phyloP scores from a whole-genome alignment of 2,329 filamentous ascomycete genomes.

The Huntiella moniliformis region DNA sequence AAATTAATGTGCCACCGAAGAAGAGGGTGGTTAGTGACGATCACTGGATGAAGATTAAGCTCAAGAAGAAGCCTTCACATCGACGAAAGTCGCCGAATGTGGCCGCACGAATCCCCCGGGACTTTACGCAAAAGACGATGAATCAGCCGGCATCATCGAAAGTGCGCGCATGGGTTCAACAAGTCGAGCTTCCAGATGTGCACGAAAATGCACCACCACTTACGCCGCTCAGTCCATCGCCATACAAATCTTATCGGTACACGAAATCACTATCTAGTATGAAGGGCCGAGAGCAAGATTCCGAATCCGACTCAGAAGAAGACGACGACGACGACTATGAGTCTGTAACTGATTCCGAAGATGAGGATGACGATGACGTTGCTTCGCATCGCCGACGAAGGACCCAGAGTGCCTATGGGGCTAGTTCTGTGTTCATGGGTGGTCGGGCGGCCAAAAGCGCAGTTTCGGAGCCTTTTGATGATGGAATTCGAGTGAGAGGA shows the following conservation, averaged over 20 bases:
- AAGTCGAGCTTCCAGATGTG: conserved; percentile 31
- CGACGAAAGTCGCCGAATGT: conserved; percentile 15
- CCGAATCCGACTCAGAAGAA: not conserved
- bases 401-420: conserved; percentile 3
- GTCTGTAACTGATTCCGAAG: not conserved
- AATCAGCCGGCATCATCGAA: conserved; percentile 40
- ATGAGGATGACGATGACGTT: not conserved
- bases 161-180: conserved; percentile 42
- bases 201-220: not conserved
- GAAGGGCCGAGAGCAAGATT: conserved; percentile 5
- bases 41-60: conserved; percentile 56
- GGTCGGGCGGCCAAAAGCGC: conserved; percentile 2
- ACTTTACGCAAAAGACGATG: conserved; percentile 34
- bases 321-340: conserved; percentile 2
- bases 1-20: conserved; percentile 45
- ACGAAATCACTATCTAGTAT: conserved; percentile 9
- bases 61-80: conserved; percentile 26
- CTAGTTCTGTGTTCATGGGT: conserved; percentile 6
- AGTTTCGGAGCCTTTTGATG: conserved; percentile 15
- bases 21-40: conserved; percentile 88
- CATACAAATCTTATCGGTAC: conserved; percentile 6
- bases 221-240: conserved; percentile 2
- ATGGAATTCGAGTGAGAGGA: conserved; percentile 2
- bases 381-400: not conserved
- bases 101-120: conserved; percentile 29